These are phyloP conservation scores for Fraxinus xanthoxyloides DNA, from an alignment of 305 asterid species.

Conservation along the genomic window DNA sequence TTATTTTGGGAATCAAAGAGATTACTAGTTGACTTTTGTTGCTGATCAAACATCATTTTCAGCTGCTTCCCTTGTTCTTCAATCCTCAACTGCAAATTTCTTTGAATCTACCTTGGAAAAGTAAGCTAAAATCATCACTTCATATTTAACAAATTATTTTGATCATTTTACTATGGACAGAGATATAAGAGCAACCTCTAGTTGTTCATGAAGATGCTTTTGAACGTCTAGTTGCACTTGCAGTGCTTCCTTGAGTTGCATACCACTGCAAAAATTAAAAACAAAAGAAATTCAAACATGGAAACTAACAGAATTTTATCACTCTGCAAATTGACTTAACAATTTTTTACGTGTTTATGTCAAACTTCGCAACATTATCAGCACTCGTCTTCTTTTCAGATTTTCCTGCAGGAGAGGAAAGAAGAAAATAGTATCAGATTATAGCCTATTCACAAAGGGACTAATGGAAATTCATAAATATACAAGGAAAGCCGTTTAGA, in stretches of 20 bases:
- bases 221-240: conserved; percentile 83
- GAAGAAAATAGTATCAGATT: conserved; percentile 1
- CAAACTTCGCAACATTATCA: conserved; percentile 34
- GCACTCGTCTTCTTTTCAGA: conserved; percentile 40
- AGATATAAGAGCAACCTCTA: conserved; percentile 51
- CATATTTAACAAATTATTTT: not conserved
- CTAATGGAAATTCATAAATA: not conserved
- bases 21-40: conserved; percentile 41
- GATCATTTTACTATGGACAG: not conserved
- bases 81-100: conserved; percentile 66
- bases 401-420: conserved; percentile 41
- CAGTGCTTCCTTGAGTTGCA: conserved; percentile 79
- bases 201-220: conserved; percentile 82
- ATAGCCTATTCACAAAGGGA: not conserved
- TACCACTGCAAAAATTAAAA: conserved; percentile 41
- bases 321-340: not conserved
- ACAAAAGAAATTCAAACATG: not conserved
- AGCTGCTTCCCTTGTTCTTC: conserved; percentile 77
- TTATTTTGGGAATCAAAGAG: conserved; percentile 33
- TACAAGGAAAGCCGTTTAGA: not conserved
- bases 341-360: conserved; percentile 41
- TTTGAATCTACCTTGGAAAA: conserved; percentile 47
- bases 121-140: not conserved
- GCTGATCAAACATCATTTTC: conserved; percentile 66
- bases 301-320: not conserved